A percentile compares a stretch with the other conserved stretches of the same genome.
These are phyloP conservation scores for Vavraia culicis DNA, from an alignment of 371 early-diverging fungal species.

Conservation along the genomic window DNA sequence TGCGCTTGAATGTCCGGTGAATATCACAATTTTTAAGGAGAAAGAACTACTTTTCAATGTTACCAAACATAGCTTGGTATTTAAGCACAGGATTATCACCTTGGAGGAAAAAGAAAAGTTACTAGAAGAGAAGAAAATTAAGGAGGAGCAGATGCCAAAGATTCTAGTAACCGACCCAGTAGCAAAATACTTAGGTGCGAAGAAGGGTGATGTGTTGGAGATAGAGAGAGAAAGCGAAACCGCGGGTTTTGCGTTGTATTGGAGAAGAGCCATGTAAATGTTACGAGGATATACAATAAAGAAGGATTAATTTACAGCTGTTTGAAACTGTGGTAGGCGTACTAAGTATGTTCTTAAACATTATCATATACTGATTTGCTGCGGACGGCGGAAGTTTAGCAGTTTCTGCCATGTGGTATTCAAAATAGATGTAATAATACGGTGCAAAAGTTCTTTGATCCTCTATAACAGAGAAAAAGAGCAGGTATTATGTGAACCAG, in stretches of 20 bases:
- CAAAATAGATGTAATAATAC: no score
- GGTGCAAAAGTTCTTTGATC: no score
- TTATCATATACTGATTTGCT: no score
- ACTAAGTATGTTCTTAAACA: no score
- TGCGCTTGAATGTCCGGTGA: slow-evolving; percentile 16
- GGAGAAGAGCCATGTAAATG: no score
- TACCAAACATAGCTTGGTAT: slow-evolving; percentile 80
- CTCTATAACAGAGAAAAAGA: no score
- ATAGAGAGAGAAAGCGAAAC: slow-evolving; percentile 82
- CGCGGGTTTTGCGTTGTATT: slow-evolving; percentile 48
- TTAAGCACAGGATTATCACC: slow-evolving; percentile 67
- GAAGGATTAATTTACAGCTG: no score
- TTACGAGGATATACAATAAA: no score
- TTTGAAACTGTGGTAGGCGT: no score
- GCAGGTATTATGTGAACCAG: no score
- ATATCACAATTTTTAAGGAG: slow-evolving; percentile 72
- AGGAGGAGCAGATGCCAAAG: slow-evolving; percentile 76
- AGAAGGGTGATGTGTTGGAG: slow-evolving; percentile 78
- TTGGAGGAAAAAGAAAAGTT: slow-evolving; percentile 69
- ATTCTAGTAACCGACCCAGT: slow-evolving; percentile 73
- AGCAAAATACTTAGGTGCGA: slow-evolving; percentile 80
- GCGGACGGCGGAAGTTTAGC: no score
- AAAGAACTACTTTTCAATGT: slow-evolving; percentile 85
- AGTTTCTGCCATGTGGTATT: no score
- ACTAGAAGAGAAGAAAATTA: slow-evolving; percentile 63